Base-by-base conservation (phyloP, 108 stramenopile genomes). In the Parietichytrium sp. region DNA sequence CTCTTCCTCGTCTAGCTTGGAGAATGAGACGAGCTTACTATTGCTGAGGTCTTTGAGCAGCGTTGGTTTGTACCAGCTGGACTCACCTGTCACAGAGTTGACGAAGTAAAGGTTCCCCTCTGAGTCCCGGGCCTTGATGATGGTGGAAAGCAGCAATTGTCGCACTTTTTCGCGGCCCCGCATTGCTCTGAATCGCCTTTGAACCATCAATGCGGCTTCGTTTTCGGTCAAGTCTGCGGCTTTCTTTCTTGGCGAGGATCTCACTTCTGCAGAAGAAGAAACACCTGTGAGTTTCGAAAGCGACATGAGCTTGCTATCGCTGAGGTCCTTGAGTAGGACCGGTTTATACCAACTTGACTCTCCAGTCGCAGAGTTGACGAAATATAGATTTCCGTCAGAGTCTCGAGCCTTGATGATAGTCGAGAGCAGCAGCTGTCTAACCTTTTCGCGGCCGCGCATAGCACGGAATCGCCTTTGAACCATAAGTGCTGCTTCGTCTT, bases 141-240 rank as follows among this genome's bases (percentile, higher is more conserved):
- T 72, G 20, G 45, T 33, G 8, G 10, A 18, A 2, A 72, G 61
- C 42, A 72, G 20, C 10, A 72, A 15, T 15, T 72, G 1, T 47
- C 61, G 61, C 6, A 72, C 61, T 10, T 3, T 36, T 45, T 36
- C 3, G 12, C 61, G 1, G 23, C 38, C 61, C 6, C 61, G 61
- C 38, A 45, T 72, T n/a, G 61, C 61, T 10, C 61, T 33, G 20
- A 45, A 72, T 33, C n/a, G 23, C 2, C 2, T 33, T 42, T 72
- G 61, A n/a, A 72, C 61, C 61, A 72, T 72, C 15, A 8, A 6
- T 6, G 61, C 61, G 20, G 61, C 61, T n/a, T 72, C 61, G 0
- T 72, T n/a, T 8, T 72, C 61, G 20, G 61, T 72, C 33, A 72
- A n/a, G 2, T 72, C 61, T n/a, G n/a, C 45, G 61, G 61, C 61